Evolutionary conservation across 768 basidiomycete species (phyloP).

Genomic region (Crassisporium funariophilum): DNA sequence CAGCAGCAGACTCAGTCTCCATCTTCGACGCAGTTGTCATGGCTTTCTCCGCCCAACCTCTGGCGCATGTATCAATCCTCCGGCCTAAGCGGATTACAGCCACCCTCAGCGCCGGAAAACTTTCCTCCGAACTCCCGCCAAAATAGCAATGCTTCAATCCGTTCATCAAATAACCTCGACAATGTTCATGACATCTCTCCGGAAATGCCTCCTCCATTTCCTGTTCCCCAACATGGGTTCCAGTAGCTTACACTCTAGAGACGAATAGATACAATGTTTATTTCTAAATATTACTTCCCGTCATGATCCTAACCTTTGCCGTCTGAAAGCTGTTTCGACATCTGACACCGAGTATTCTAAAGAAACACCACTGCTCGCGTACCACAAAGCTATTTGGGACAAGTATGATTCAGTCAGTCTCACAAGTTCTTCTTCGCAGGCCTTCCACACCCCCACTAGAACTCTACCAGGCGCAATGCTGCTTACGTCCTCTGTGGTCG

Average conservation of each 20-base stretch:
- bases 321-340: constrained; percentile 77
- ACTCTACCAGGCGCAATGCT: constrained; percentile 63
- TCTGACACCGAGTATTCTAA: constrained; percentile 78
- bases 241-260: constrained; percentile 2
- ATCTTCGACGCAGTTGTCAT: constrained; percentile 19
- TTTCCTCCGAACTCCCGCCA: constrained; percentile 6
- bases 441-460: constrained; percentile 85
- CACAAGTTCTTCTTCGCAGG: constrained; percentile 83
- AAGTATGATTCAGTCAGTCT: constrained; percentile 70
- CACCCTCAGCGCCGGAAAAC: neutral
- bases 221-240: constrained; percentile 35
- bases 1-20: constrained; percentile 25
- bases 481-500: constrained; percentile 56
- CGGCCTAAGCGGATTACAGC: neutral
- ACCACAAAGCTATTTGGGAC: constrained; percentile 75
- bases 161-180: too few species aligned
- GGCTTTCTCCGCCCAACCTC: constrained; percentile 21
- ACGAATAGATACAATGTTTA: constrained; percentile 8
- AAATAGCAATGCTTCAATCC: constrained; percentile 11
- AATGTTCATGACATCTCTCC: neutral
- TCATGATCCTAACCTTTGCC: constrained; percentile 42
- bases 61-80: constrained; percentile 11
- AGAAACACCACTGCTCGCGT: constrained; percentile 67
- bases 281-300: neutral
- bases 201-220: constrained; percentile 36